Evolutionary conservation across 2,329 filamentous ascomycete species (phyloP).

Genomic region (Verticillium klebahnii): DNA sequence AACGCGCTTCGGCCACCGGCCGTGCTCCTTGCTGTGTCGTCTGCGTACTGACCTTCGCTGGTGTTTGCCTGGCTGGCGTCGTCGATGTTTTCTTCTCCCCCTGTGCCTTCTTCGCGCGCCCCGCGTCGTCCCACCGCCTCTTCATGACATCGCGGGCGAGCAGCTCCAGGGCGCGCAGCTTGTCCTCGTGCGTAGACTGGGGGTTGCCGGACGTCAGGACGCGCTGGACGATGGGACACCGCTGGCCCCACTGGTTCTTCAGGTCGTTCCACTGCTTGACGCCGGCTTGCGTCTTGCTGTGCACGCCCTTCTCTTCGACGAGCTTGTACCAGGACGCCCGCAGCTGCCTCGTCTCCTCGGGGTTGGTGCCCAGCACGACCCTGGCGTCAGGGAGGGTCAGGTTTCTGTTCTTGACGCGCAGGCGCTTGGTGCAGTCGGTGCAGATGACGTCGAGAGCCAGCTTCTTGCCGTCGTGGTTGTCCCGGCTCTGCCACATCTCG

Average conservation of each 20-base stretch:
- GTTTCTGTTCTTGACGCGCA: constrained; percentile 59
- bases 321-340: constrained; percentile 63
- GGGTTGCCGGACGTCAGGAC: constrained; percentile 46
- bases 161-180: constrained; percentile 63
- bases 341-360: constrained; percentile 48
- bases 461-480: constrained; percentile 55
- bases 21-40: not conserved
- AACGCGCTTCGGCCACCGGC: not conserved
- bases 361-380: constrained; percentile 45
- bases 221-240: constrained; percentile 48
- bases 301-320: constrained; percentile 61
- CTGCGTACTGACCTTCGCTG: not conserved
- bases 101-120: constrained; percentile 21
- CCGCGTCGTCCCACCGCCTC: constrained; percentile 63
- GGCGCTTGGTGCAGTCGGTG: constrained; percentile 75
- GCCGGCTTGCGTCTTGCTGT: constrained; percentile 68
- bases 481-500: constrained; percentile 54
- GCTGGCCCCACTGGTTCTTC: constrained; percentile 62
- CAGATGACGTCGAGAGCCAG: constrained; percentile 76
- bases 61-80: not conserved
- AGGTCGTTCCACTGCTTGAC: constrained; percentile 67
- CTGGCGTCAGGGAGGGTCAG: constrained; percentile 74
- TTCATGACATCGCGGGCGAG: constrained; percentile 76
- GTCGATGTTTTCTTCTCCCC: not conserved
- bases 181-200: constrained; percentile 49